A percentile compares a stretch with the other conserved stretches of the same genome.
These are phyloP conservation scores for Nothophaeocryptopus gaeumannii DNA, from an alignment of 2,329 filamentous ascomycete genomes.

Conservation along the genomic window DNA sequence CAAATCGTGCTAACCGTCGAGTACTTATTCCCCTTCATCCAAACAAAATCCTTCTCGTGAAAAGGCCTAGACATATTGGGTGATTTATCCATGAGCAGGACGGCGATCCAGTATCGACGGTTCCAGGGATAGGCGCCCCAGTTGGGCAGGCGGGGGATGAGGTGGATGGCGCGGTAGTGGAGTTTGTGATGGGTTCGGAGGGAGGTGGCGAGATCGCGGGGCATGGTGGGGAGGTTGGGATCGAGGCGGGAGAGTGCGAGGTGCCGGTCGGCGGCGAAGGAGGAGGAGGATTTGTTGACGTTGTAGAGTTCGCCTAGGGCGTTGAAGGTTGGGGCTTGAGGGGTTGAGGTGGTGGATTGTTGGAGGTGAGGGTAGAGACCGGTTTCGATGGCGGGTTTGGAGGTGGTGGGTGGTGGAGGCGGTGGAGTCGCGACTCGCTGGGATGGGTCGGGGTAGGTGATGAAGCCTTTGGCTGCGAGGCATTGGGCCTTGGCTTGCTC, in stretches of 20 bases:
- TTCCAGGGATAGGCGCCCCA: conserved; percentile 8
- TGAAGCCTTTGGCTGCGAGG: conserved; percentile 5
- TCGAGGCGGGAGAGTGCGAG: conserved; percentile 5
- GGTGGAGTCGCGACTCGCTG: conserved; percentile 11
- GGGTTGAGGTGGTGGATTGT: neutral
- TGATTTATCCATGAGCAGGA: conserved; percentile 23
- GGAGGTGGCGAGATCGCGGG: conserved; percentile 20
- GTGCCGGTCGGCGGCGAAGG: neutral
- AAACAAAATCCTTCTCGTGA: conserved; percentile 28
- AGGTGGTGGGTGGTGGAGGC: neutral
- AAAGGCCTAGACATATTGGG: neutral
- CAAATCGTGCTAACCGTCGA: conserved; percentile 35
- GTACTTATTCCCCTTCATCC: conserved; percentile 34
- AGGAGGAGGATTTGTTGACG: conserved; percentile 13
- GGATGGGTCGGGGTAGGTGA: neutral
- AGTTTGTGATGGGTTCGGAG: conserved; percentile 23
- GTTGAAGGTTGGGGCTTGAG: conserved; percentile 1
- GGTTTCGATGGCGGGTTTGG: conserved; percentile 1
- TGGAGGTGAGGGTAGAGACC: no score
- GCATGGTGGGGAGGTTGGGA: conserved; percentile 15
- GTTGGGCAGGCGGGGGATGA: conserved; percentile 23
- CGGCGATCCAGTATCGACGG: conserved; percentile 36
- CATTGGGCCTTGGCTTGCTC: conserved; percentile 4
- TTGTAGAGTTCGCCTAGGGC: conserved; percentile 6
- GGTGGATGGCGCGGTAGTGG: conserved; percentile 22